Base-by-base conservation (phyloP, 2,329 filamentous ascomycete genomes). In the Drechslerella dactyloides region DNA sequence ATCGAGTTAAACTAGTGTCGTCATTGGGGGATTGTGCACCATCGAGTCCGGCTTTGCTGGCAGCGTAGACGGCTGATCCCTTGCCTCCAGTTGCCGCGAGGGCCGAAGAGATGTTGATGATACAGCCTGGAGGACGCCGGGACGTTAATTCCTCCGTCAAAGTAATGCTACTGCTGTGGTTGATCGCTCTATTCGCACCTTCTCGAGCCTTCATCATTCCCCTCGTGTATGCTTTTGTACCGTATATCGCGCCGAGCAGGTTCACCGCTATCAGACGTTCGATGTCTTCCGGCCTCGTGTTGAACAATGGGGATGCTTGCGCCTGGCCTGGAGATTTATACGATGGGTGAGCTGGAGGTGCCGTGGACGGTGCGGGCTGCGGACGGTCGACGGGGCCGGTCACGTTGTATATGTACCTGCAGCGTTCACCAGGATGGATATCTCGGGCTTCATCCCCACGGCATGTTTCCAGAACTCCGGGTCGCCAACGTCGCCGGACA, bases 81-180 rank as follows among this genome's bases (percentile, higher is more conserved):
- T 82, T 82, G 0, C 88, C 89, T 0, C 87, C 89, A 66, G 88
- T 87, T 0, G 84, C 77, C 0, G 87, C 91, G 51, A 96, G 84
- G 30, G 96, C 81, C 53, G 90, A 93, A 0, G 90, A 87, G 21
- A 96, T 82, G 77, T 96, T 96, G 79, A 96, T 87, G 73, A 96
- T 92, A 77, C 86, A 90, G 6, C 83, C 85, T 85, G 51, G 50
- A 66, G 50, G 21, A 35, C 63, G 42, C 40, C 52, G 19, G 57
- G 42, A 21, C 15, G 53, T 56, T n/a, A n/a, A n/a, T n/a, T n/a
- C n/a, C n/a, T n/a, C n/a, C n/a, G n/a, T n/a, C n/a, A n/a, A n/a
- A n/a, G n/a, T n/a, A 57, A 51, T 13, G n/a, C 35, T 61, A 13
- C n/a, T n/a, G n/a, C n/a, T n/a, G n/a, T n/a, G 13, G 33, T 37